Conservation (phyloP, 139 green algal species). For the Auxenochlorella protothecoides region DNA sequence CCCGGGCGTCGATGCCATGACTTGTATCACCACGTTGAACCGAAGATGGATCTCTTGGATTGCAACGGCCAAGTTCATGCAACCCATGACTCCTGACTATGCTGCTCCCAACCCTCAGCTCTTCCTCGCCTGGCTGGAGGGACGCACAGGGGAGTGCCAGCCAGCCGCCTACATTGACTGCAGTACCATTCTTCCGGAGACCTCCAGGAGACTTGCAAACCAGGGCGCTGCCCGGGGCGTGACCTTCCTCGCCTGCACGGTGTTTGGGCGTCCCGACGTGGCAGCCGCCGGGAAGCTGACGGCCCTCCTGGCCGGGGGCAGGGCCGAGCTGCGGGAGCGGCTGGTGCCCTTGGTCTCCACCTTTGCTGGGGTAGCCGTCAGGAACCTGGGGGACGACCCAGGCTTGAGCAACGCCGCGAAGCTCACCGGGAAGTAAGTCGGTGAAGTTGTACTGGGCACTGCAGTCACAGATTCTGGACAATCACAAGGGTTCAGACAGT, state of each 20-base stretch:
- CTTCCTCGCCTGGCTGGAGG: neutral
- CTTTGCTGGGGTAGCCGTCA: slow-evolving; percentile 4
- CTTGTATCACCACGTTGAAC: too few species aligned
- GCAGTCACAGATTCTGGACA: too few species aligned
- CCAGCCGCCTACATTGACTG: slow-evolving; percentile 1
- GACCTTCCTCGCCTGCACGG: neutral
- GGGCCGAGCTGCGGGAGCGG: neutral
- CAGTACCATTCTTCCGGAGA: slow-evolving; percentile 16
- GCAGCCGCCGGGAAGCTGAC: slow-evolving; percentile 5
- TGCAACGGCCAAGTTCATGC: too few species aligned
- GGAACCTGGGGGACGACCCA: slow-evolving; percentile 11
- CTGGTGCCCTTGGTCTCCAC: slow-evolving; percentile 1
- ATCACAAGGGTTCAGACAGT: too few species aligned
- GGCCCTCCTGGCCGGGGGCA: slow-evolving; percentile 5
- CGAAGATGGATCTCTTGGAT: too few species aligned
- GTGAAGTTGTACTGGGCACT: neutral
- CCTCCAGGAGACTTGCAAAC: neutral
- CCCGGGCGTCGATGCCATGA: too few species aligned
- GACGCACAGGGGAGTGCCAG: neutral
- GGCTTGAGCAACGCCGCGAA: slow-evolving; percentile 3
- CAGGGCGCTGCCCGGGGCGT: neutral
- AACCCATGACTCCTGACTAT: too few species aligned
- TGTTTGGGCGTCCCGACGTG: slow-evolving; percentile 18
- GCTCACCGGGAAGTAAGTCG: neutral
- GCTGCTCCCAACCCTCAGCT: neutral